phyloP scores from a whole-genome alignment of 116 monocot species.

The Posidonia oceanica region DNA sequence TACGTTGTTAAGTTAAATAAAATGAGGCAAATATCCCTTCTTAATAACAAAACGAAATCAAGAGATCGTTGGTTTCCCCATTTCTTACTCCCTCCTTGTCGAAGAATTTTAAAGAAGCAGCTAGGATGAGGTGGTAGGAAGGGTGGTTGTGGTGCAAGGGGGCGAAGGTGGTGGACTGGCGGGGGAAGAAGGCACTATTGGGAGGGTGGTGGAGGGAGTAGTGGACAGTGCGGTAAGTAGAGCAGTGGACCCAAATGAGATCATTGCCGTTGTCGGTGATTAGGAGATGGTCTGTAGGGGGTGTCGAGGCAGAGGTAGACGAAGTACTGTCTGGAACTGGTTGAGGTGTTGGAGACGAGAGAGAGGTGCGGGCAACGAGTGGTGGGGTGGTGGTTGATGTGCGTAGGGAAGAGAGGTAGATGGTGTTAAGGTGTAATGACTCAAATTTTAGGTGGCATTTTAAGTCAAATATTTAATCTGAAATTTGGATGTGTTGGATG shows the following conservation, averaged over 20 bases:
- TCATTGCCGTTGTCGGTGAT: conserved; percentile 57
- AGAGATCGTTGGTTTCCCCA: no score
- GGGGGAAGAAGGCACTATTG: conserved; percentile 21
- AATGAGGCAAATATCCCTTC: no score
- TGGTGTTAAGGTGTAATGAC: no score
- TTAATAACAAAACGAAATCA: no score
- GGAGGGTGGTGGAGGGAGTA: conserved; percentile 14
- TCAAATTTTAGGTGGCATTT: no score
- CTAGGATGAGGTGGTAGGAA: conserved; percentile 29
- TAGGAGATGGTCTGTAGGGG: conserved; percentile 21
- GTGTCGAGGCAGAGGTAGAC: conserved; percentile 29
- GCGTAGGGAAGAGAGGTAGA: no score
- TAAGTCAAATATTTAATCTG: no score
- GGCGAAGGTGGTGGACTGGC: conserved; percentile 33
- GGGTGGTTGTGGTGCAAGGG: conserved; percentile 30
- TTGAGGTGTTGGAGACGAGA: conserved; percentile 28
- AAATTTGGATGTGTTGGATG: no score
- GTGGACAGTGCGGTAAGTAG: conserved; percentile 19
- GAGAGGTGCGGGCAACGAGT: conserved; percentile 3
- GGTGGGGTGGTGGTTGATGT: no score
- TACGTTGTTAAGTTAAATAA: no score
- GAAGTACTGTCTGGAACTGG: conserved; percentile 38
- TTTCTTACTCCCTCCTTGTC: no score
- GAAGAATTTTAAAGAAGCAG: no score
- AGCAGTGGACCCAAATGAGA: conserved; percentile 46